Evolutionary conservation across 2,329 filamentous ascomycete genomes (phyloP), one percentile per base, ranked within the genome.

Genomic region (Hymenoscyphus occultus): DNA sequence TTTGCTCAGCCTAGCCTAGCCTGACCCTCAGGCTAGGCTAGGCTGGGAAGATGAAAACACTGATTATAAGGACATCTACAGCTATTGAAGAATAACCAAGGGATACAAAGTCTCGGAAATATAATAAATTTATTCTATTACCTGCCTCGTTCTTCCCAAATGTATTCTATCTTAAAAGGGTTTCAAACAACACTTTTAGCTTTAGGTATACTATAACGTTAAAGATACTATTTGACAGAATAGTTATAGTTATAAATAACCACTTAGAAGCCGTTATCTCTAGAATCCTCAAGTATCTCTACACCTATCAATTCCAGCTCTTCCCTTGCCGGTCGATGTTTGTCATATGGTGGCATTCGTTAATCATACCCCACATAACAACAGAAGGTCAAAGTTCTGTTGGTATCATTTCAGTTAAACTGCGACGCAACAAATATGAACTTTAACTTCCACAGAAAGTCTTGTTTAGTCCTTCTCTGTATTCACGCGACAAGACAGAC

Each of bases 281-380:
- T 40, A 40, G 22, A 31, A 51, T 35, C 22, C 12, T 54, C 39
- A 14, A 51, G n/a, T 22, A 61, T 61, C n/a, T 61, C 59, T 61
- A 61, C 42, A 32, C 42, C 59, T 40, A 61, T 61, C 10, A 61
- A 2, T 54, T 61, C 40, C 22, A 61, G 42, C 59, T 61, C 59
- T 54, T 61, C 59, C 42, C 12, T 61, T 32, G 42, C 59, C 7
- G n/a, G 28, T 61, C 59, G 16, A 39, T 35, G 9, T 40, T 40
- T 61, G 22, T 61, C 39, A 61, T 61, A 61, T 51, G 12, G n/a
- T 48, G 22, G 59, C 19, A 31, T 22, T 35, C 12, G 9, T 58
- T 14, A 39, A 28, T 22, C 16, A 58, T 58, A 22, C 56, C n/a
- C n/a, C n/a, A n/a, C n/a, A n/a, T n/a, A n/a, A n/a, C n/a, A n/a